phyloP scores from a whole-genome alignment of 805 yeast species.

The Metschnikowia corniflorae region DNA sequence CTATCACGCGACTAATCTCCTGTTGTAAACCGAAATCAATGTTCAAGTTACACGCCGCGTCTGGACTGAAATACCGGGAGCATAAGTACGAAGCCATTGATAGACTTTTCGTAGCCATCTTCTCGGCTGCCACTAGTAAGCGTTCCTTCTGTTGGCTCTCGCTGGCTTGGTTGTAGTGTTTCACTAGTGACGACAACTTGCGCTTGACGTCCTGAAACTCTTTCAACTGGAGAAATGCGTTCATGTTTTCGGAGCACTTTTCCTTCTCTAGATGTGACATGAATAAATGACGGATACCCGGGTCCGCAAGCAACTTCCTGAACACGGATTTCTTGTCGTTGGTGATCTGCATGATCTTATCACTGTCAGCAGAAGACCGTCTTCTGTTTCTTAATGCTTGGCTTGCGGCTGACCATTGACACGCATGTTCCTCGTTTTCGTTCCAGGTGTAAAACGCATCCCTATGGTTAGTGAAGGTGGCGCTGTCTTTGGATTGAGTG shows the following conservation, averaged over 20 bases:
- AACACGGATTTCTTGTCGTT: constrained; percentile 2
- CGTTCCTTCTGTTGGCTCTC: constrained; percentile 14
- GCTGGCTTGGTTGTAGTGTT: constrained; percentile 11
- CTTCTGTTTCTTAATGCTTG: constrained; percentile 6
- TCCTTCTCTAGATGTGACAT: constrained; percentile 60
- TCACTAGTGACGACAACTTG: constrained; percentile 37
- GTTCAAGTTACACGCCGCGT: constrained; percentile 69
- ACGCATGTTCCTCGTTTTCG: constrained; percentile 37
- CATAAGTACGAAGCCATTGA: constrained; percentile 63
- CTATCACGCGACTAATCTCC: constrained; percentile 37
- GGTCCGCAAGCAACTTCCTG: constrained; percentile 57
- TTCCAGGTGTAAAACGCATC: constrained; percentile 42
- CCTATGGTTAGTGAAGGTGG: constrained; percentile 29
- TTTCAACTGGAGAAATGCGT: constrained; percentile 60
- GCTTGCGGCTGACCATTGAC: constrained; percentile 28
- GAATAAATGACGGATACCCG: constrained; percentile 70
- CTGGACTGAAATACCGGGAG: constrained; percentile 59
- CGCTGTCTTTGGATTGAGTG: constrained; percentile 26
- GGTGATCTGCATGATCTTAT: background rate
- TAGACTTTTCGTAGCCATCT: constrained; percentile 51
- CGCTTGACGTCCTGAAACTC: constrained; percentile 48
- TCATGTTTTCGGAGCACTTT: constrained; percentile 72
- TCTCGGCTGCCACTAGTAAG: constrained; percentile 13
- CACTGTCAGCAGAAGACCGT: background rate
- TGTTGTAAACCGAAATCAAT: constrained; percentile 54